These are phyloP conservation scores for Apiospora rasikravindrae DNA, from an alignment of 2,329 filamentous ascomycete genomes.

Conservation along the genomic window DNA sequence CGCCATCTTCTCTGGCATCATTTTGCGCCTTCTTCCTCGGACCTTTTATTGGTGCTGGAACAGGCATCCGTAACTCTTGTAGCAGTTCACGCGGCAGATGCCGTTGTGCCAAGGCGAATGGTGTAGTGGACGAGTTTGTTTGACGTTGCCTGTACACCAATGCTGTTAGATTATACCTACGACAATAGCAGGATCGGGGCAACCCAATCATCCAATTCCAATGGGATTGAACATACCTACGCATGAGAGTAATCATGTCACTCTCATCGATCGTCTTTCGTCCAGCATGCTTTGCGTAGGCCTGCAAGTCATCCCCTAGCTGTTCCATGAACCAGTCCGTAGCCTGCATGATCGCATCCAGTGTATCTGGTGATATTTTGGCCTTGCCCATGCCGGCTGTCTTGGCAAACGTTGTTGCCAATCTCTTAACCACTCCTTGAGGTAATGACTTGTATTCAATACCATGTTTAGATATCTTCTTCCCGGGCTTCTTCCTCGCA, in stretches of 20 bases:
- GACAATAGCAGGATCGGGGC: conserved; percentile 28
- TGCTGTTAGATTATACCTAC: conserved; percentile 23
- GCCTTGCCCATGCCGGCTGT: conserved; percentile 68
- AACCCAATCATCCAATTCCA: neutral
- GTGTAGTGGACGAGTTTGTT: conserved; percentile 71
- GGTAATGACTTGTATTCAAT: conserved; percentile 79
- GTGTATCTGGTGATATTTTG: conserved; percentile 74
- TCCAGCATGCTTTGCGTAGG: conserved; percentile 81
- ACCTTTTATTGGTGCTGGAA: conserved; percentile 55
- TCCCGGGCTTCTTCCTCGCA: conserved; percentile 46
- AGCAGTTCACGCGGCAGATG: conserved; percentile 82
- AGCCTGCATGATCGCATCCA: conserved; percentile 77
- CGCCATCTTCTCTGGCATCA: conserved; percentile 48
- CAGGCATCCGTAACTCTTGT: conserved; percentile 78
- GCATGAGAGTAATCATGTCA: conserved; percentile 83
- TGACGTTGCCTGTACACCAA: conserved; percentile 72
- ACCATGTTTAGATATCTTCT: conserved; percentile 72
- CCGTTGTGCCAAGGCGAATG: conserved; percentile 84
- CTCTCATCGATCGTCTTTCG: conserved; percentile 86
- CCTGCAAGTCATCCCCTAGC: conserved; percentile 76
- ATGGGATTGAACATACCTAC: conserved; percentile 64
- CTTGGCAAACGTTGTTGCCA: conserved; percentile 74
- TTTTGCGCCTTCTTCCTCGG: conserved; percentile 44
- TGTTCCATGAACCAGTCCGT: conserved; percentile 95
- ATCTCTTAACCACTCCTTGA: conserved; percentile 72